Percentiles rank a stretch among this genome's conserved stretches.
phyloP scores from a whole-genome alignment of 2,329 filamentous ascomycete species.

The Plectosphaerella cucumerina region DNA sequence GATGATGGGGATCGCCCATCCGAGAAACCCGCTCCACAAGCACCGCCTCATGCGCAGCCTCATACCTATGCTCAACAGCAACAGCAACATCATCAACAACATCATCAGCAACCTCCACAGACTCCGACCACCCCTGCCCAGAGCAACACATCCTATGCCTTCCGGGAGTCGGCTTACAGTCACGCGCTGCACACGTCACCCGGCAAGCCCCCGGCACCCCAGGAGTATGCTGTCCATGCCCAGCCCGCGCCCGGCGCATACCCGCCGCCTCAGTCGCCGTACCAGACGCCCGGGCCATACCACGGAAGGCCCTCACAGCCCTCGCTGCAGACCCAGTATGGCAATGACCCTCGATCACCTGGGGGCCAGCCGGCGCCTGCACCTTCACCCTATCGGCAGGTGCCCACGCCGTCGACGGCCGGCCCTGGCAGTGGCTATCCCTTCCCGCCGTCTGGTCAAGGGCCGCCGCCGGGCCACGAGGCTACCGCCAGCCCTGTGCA shows the following conservation, averaged over 20 bases:
- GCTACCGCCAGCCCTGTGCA: constrained; percentile 46
- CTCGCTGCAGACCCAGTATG: constrained; percentile 41
- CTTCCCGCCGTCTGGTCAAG: constrained; percentile 39
- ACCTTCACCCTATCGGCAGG: constrained; percentile 46
- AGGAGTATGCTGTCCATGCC: constrained; percentile 34
- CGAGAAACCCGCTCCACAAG: constrained; percentile 4
- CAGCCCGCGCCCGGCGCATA: constrained; percentile 26
- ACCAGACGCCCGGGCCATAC: constrained; percentile 36
- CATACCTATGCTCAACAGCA: constrained; percentile 15
- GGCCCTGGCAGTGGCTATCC: constrained; percentile 41
- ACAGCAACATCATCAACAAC: constrained; percentile 23
- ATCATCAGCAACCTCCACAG: constrained; percentile 18
- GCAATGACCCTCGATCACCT: constrained; percentile 46
- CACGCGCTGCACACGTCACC: constrained; percentile 40
- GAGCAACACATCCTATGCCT: constrained; percentile 37
- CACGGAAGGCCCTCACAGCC: constrained; percentile 36
- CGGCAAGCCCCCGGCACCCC: constrained; percentile 32
- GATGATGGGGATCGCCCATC: constrained; percentile 35
- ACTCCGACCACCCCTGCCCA: constrained; percentile 25
- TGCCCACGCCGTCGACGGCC: constrained; percentile 40
- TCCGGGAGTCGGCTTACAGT: constrained; percentile 40
- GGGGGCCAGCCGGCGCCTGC: constrained; percentile 36
- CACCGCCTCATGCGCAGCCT: constrained; percentile 23
- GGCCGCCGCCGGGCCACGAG: constrained; percentile 18
- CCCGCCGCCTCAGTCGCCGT: constrained; percentile 30